phyloP scores from a whole-genome alignment of 441 rosid species.

The Kokia cookei region DNA sequence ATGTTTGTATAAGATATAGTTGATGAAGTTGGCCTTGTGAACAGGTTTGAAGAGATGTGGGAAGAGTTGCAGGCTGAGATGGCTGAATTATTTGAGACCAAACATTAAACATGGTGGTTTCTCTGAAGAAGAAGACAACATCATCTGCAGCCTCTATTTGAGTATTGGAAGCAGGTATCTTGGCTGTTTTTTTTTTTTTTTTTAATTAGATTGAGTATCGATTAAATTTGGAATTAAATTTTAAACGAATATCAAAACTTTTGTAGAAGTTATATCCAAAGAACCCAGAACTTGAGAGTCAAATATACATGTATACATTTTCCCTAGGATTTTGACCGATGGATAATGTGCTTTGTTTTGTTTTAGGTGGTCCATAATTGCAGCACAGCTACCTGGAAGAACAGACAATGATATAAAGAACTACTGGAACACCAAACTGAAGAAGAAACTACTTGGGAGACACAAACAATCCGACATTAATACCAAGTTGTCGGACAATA shows the following conservation, averaged over 20 bases:
- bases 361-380: constrained; percentile 92
- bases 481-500: constrained; percentile 18
- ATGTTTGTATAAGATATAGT: neutral
- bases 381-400: constrained; percentile 96
- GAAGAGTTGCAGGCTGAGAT: constrained; percentile 92
- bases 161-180: constrained; percentile 92
- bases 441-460: constrained; percentile 83
- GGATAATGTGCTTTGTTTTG: neutral
- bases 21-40: neutral
- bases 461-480: constrained; percentile 50
- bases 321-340: neutral
- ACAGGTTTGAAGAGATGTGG: constrained; percentile 94
- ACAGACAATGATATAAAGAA: constrained; percentile 94
- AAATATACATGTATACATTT: neutral
- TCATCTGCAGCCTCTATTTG: constrained; percentile 90
- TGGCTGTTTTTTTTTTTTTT: neutral
- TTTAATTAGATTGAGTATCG: no score
- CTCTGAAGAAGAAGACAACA: constrained; percentile 95
- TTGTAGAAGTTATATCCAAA: neutral
- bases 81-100: constrained; percentile 95
- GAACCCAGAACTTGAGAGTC: neutral
- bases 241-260: no score
- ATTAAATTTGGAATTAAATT: no score
- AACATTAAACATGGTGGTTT: constrained; percentile 95
- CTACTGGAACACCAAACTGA: constrained; percentile 91